Conservation (phyloP, 768 basidiomycete genomes). For the Antrodiella citrinella region DNA sequence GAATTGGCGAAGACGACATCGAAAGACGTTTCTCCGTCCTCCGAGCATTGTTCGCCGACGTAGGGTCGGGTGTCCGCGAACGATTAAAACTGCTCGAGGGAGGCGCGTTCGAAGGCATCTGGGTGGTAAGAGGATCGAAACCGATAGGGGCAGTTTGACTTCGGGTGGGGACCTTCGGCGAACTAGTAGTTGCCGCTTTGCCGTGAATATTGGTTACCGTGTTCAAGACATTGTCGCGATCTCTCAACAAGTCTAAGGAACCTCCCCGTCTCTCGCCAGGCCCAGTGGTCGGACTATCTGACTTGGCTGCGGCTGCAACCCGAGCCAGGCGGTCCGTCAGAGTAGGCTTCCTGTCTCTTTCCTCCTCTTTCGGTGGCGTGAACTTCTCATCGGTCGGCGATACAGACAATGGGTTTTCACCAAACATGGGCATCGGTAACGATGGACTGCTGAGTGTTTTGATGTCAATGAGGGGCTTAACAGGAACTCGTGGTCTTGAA, state of each 20-base stretch:
- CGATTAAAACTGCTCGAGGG: conserved; percentile 4
- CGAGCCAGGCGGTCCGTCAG: conserved; percentile 20
- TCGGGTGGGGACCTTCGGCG: conserved; percentile 15
- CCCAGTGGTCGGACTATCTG: conserved; percentile 1
- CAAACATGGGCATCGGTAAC: background rate
- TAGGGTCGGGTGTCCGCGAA: background rate
- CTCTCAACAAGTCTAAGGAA: background rate
- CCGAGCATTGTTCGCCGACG: background rate
- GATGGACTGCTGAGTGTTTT: conserved; percentile 12
- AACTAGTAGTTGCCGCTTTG: conserved; percentile 9
- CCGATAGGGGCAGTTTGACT: conserved; percentile 19
- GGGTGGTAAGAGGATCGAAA: conserved; percentile 4
- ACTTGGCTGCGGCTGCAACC: conserved; percentile 15
- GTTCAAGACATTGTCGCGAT: conserved; percentile 2
- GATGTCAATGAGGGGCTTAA: conserved; percentile 38
- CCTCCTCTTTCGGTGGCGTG: conserved; percentile 8
- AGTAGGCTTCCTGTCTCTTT: conserved; percentile 15
- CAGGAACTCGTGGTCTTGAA: conserved; percentile 23
- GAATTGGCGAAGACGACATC: conserved; percentile 12
- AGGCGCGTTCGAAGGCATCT: conserved; percentile 10
- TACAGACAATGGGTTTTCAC: background rate
- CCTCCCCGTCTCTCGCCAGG: conserved; percentile 1
- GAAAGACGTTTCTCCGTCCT: conserved; percentile 10
- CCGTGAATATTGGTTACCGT: conserved; percentile 2
- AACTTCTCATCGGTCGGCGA: conserved; percentile 7